Conservation (phyloP, 208 protist species). For the Acanthamoeba castellanii region DNA sequence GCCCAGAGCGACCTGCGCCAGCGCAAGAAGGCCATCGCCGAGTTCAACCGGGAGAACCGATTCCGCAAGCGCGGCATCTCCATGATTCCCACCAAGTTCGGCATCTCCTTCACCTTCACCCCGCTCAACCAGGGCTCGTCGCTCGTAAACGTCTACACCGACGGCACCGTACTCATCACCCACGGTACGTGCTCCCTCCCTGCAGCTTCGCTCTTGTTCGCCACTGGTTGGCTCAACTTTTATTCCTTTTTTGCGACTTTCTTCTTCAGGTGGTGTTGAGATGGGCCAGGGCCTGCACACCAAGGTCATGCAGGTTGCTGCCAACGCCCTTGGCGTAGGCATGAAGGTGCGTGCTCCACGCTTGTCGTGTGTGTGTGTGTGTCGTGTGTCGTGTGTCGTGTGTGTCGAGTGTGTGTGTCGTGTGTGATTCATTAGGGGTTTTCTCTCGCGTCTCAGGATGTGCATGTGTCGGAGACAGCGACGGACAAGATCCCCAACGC, state of each 20-base stretch:
- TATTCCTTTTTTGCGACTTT: too few species aligned
- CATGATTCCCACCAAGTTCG: constrained; percentile 92
- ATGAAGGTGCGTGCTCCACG: neutral
- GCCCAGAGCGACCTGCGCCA: neutral
- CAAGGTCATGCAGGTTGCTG: constrained; percentile 88
- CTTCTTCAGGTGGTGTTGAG: constrained; percentile 81
- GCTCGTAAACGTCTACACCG: constrained; percentile 87
- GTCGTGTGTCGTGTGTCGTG: too few species aligned
- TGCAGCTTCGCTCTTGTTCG: neutral
- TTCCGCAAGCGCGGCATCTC: constrained; percentile 93
- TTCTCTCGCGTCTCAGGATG: neutral
- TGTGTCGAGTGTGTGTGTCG: neutral
- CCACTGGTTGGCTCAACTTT: too few species aligned
- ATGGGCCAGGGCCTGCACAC: constrained; percentile 90
- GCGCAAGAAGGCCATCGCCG: constrained; percentile 72
- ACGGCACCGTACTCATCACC: constrained; percentile 89
- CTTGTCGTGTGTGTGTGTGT: neutral
- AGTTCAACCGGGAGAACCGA: constrained; percentile 91
- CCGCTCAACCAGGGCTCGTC: constrained; percentile 90
- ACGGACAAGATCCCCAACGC: constrained; percentile 90
- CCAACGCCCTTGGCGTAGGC: constrained; percentile 82
- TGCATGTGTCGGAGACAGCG: constrained; percentile 85
- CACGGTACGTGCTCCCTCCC: constrained; percentile 84
- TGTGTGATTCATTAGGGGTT: neutral
- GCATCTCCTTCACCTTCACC: constrained; percentile 89